Percentiles rank a stretch among this genome's conserved stretches.
Evolutionary conservation across 768 basidiomycete species (phyloP).

Genomic region (Podaxis sp.): DNA sequence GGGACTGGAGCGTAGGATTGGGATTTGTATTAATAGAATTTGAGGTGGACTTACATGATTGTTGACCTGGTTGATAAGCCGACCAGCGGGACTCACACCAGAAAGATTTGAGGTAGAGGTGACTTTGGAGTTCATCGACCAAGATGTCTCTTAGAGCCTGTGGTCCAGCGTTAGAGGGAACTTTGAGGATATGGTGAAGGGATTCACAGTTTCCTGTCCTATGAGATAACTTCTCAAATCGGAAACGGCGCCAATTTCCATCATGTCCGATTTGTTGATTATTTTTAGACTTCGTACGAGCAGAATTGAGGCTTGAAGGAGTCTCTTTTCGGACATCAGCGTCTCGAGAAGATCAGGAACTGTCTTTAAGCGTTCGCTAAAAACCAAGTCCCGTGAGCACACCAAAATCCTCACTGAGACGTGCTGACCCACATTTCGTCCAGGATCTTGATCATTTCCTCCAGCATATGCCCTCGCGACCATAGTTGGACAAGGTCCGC

Average conservation of each 20-base stretch:
- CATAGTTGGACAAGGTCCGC: slow-evolving; percentile 90
- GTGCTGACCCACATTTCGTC: slow-evolving; percentile 77
- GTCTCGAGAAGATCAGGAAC: slow-evolving; percentile 92
- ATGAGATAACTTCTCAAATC: slow-evolving; percentile 85
- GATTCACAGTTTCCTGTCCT: slow-evolving; percentile 78
- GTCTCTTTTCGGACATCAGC: slow-evolving; percentile 92
- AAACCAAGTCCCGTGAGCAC: slow-evolving; percentile 11
- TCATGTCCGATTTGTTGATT: slow-evolving; percentile 89
- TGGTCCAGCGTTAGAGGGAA: slow-evolving; percentile 5
- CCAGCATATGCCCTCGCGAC: slow-evolving; percentile 84
- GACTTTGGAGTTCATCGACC: slow-evolving; percentile 92
- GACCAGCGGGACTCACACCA: slow-evolving; percentile 96
- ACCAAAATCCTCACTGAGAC: background rate
- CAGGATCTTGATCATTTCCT: slow-evolving; percentile 93
- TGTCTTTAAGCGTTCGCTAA: slow-evolving; percentile 84
- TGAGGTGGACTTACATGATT: slow-evolving; percentile 52
- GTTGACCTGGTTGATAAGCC: slow-evolving; percentile 78
- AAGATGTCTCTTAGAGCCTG: slow-evolving; percentile 92
- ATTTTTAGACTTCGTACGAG: slow-evolving; percentile 86
- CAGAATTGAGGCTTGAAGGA: slow-evolving; percentile 85
- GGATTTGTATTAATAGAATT: background rate
- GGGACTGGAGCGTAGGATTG: slow-evolving; percentile 46
- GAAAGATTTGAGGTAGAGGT: slow-evolving; percentile 95
- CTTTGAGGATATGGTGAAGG: background rate
- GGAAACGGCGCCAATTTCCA: slow-evolving; percentile 91